Evolutionary conservation across 169 alveolate species (phyloP), one percentile per base, ranked within the genome.

Genomic region (Besnoitia besnoiti): DNA sequence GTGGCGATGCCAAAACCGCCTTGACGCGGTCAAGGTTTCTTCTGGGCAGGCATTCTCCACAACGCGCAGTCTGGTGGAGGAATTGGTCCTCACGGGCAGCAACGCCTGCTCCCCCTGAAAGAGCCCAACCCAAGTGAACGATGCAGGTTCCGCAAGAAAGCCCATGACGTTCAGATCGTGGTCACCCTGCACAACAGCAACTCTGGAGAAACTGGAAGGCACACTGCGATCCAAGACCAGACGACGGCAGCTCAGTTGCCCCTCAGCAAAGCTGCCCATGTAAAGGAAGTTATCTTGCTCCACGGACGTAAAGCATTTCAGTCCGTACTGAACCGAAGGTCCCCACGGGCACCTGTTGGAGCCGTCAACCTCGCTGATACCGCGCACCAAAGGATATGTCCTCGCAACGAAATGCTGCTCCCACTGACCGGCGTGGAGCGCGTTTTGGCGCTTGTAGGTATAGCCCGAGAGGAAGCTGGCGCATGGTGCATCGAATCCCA

Each of bases 111-210:
- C 4, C 5, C 40, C 44, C 21, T 77, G 87, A 21, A 40, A 77
- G 50, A 77, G 87, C 14, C 87, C 87, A 8, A 77, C 87, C 87
- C 87, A 77, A 24, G 87, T 8, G n/a, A 27, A 27, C 33, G 61
- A 16, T 27, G n/a, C 87, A 14, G 61, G 87, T 37, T 37, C 61
- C 37, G 61, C 10, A 37, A 77, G 59, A 21, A 77, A 77, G 59
- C 10, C n/a, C 42, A 67, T 30, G 44, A 77, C 14, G 35, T 35
- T 39, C 44, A 4, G 14, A 35, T 77, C 87, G 30, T 77, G 42
- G 87, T 77, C 87, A 55, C 19, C 40, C 37, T 77, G 87, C 87
- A 77, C 14, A 37, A 77, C 87, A 4, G 87, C 87, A 35, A 77
- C 35, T 27, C 87, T 77, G 59, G 87, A 77, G 87, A 77, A 77